Conservation (phyloP, 805 yeast species). For the Metschnikowia arizonensis region DNA sequence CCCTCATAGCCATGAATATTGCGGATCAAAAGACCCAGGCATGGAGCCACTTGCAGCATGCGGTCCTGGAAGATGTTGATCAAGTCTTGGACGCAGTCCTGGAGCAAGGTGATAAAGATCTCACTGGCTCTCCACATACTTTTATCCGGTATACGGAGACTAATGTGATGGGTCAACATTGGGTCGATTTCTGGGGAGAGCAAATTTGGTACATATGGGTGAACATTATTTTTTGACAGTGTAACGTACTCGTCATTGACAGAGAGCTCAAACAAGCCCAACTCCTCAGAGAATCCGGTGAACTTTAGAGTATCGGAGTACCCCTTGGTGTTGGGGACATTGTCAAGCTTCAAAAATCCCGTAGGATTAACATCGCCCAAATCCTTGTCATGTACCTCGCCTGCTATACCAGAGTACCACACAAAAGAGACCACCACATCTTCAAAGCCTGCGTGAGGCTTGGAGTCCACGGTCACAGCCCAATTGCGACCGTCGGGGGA, state of each 20-base stretch:
- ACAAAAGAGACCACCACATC: conserved; percentile 59
- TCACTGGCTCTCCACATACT: conserved; percentile 77
- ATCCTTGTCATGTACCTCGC: conserved; percentile 21
- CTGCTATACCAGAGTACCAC: conserved; percentile 73
- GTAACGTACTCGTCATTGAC: conserved; percentile 44
- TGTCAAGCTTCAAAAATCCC: conserved; percentile 27
- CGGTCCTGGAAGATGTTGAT: conserved; percentile 23
- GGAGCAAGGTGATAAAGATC: conserved; percentile 62
- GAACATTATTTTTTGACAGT: conserved; percentile 27
- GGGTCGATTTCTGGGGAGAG: conserved; percentile 51
- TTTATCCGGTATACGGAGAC: conserved; percentile 67
- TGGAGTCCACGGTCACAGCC: conserved; percentile 71
- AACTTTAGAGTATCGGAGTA: conserved; percentile 38
- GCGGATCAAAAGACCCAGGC: conserved; percentile 51
- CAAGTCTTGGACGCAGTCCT: conserved; percentile 59
- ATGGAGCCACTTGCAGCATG: conserved; percentile 38
- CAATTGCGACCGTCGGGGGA: conserved; percentile 67
- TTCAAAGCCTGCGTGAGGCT: conserved; percentile 50
- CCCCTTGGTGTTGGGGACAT: conserved; percentile 23
- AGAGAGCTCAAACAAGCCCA: conserved; percentile 60
- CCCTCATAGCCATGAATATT: conserved; percentile 63
- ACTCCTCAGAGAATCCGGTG: conserved; percentile 50
- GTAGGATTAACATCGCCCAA: conserved; percentile 13
- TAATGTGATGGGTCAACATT: conserved; percentile 56
- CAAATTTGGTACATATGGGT: conserved; percentile 30